A percentile compares a stretch with the other conserved stretches of the same genome.
phyloP scores from a whole-genome alignment of 345 rosid genomes.

The Anacardium occidentale region DNA sequence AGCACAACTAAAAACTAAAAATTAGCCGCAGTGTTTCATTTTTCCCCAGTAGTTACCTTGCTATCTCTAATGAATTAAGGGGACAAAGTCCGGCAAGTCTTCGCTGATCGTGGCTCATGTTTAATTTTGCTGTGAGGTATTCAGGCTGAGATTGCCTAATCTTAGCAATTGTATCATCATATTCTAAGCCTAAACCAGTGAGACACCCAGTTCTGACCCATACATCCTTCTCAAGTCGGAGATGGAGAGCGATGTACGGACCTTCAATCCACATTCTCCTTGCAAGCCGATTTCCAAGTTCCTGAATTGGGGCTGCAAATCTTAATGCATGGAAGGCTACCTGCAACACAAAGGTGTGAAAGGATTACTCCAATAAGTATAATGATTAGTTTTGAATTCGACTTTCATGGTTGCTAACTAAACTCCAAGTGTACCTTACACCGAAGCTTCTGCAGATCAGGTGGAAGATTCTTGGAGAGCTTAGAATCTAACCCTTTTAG shows the following conservation, averaged over 20 bases:
- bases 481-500: constrained; percentile 67
- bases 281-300: constrained; percentile 59
- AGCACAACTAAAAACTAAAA: not conserved
- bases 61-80: constrained; percentile 57
- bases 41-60: constrained; percentile 35
- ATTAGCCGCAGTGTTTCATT: not conserved
- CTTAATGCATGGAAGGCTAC: constrained; percentile 74
- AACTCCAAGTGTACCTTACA: constrained; percentile 49
- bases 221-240: constrained; percentile 72
- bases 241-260: constrained; percentile 67
- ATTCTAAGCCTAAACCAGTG: constrained; percentile 57
- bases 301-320: constrained; percentile 54
- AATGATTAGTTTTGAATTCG: not conserved
- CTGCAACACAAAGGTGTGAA: constrained; percentile 26
- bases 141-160: constrained; percentile 39
- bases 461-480: constrained; percentile 65
- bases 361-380: not conserved
- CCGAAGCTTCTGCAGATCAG: constrained; percentile 73
- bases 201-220: constrained; percentile 82
- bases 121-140: constrained; percentile 55
- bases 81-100: constrained; percentile 72
- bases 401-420: not conserved
- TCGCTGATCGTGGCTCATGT: constrained; percentile 47
- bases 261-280: constrained; percentile 85
- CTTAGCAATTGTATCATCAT: constrained; percentile 43